Evolutionary conservation across 257 asterid species (phyloP).

Genomic region (Primulina huaijiensis): DNA sequence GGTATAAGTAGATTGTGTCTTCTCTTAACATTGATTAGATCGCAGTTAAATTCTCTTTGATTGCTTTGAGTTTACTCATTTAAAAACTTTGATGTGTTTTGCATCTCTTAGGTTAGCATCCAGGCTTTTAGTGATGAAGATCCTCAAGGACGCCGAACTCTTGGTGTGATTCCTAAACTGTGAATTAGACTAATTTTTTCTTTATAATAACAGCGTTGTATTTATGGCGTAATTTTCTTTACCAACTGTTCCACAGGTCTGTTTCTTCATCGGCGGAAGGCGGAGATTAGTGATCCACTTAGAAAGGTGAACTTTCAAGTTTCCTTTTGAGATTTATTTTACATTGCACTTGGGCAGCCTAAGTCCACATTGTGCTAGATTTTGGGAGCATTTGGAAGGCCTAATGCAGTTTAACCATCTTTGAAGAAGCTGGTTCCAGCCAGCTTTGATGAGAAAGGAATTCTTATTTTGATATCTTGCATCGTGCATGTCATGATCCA

Average conservation of each 20-base stretch:
- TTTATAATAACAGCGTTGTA: neutral
- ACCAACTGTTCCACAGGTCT: constrained; percentile 54
- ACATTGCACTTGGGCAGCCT: neutral
- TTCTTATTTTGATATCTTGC: too few relatives aligned
- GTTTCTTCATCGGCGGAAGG: constrained; percentile 96
- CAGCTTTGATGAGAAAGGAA: neutral
- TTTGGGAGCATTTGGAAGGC: neutral
- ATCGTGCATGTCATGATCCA: too few relatives aligned
- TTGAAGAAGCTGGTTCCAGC: neutral
- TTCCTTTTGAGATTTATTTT: neutral
- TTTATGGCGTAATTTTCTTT: constrained; percentile 15
- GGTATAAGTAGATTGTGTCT: constrained; percentile 39
- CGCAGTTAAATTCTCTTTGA: constrained; percentile 6
- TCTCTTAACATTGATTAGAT: neutral
- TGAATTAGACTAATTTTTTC: constrained; percentile 10
- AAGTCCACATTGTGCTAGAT: neutral
- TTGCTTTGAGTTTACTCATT: constrained; percentile 19
- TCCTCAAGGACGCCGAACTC: constrained; percentile 96
- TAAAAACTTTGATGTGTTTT: constrained; percentile 21
- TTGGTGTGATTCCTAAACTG: constrained; percentile 49
- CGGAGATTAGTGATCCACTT: constrained; percentile 69
- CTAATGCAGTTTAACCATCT: neutral
- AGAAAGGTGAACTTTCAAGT: constrained; percentile 58
- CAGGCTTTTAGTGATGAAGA: constrained; percentile 98
- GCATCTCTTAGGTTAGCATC: constrained; percentile 61